Conservation (phyloP, 1,284 basidiomycete genomes). For the Marasmius sp. region DNA sequence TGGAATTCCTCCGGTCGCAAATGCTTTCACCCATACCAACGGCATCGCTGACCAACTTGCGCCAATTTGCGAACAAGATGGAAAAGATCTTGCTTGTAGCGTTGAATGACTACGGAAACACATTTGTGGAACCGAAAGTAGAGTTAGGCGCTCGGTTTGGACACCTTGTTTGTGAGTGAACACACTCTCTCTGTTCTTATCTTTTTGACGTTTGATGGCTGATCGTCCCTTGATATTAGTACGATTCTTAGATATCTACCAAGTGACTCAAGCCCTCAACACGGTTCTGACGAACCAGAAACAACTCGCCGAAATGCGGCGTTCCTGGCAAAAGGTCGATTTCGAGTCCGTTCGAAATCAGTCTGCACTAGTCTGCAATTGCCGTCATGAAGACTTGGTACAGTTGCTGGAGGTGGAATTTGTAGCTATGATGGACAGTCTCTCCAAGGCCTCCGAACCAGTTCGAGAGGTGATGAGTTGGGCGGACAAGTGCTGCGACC, state of each 20-base stretch:
- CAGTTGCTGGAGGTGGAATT: conserved; percentile 85
- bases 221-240: conserved; percentile 43
- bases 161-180: conserved; percentile 76
- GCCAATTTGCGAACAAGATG: conserved; percentile 87
- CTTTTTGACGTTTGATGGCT: conserved; percentile 8
- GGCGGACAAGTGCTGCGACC: conserved; percentile 86
- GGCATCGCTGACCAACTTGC: conserved; percentile 64
- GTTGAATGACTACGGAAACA: conserved; percentile 79
- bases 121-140: conserved; percentile 89
- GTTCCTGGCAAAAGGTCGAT: conserved; percentile 83
- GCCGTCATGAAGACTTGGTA: conserved; percentile 83
- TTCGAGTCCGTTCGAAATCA: conserved; percentile 89
- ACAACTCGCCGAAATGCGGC: conserved; percentile 80
- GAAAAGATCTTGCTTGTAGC: conserved; percentile 83
- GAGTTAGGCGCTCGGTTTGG: conserved; percentile 86
- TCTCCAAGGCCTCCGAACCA: conserved; percentile 75
- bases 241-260: conserved; percentile 86
- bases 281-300: conserved; percentile 85
- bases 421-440: conserved; percentile 68
- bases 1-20: conserved; percentile 80
- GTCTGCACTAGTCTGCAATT: conserved; percentile 88
- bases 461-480: conserved; percentile 84
- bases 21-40: conserved; percentile 78
- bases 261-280: conserved; percentile 83
- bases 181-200: not conserved